Evolutionary conservation across 139 green algal genomes (phyloP), one percentile per base, ranked within the genome.

Genomic region (Micractinium conductrix): DNA sequence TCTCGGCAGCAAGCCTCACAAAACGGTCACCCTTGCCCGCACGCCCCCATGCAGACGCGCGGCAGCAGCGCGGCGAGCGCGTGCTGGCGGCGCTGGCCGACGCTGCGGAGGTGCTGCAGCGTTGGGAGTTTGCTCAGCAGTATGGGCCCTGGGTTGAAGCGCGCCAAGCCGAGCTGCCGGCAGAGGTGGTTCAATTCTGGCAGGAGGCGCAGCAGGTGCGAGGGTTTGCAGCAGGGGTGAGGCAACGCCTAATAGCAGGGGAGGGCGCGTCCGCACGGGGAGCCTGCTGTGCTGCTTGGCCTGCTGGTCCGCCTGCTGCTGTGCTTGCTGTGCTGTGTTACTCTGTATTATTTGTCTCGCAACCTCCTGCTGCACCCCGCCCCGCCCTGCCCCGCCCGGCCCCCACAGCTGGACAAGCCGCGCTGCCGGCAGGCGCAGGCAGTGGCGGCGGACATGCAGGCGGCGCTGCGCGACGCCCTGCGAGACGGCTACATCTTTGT

Each of bases 401-500:
- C 0, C 14, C 50, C 26, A 30, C 72, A 85, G 76, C 62, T 84
- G 7, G n/a, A 50, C 22, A 62, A 79, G 22, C 35, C 2, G 44
- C 62, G 53, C 8, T 89, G 87, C 68, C 70, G 37, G 24, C 37
- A 28, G 60, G 86, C 86, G 0, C 75, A 74, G 6, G 28, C 30
- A 8, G 72, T 89, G 28, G 81, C 81, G 0, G 42, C 67, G 45
- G 80, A 87, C 63, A 58, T 89, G 68, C 80, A 76, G 28, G n/a
- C 40, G 6, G 74, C 53, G 30, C 79, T 85, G 55, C 79, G 86
- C 1, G 43, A 33, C 17, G 86, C 86, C 2, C 79, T 89, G 74
- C 38, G 65, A 7, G 79, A 89, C 14, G 86, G 86, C 22, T 87
- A 87, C 43, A 53, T 89, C 62, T 87, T 89, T 81, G 86, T 89